Conservation (phyloP, 2,329 filamentous ascomycete genomes). For the Colletotrichum navitas region DNA sequence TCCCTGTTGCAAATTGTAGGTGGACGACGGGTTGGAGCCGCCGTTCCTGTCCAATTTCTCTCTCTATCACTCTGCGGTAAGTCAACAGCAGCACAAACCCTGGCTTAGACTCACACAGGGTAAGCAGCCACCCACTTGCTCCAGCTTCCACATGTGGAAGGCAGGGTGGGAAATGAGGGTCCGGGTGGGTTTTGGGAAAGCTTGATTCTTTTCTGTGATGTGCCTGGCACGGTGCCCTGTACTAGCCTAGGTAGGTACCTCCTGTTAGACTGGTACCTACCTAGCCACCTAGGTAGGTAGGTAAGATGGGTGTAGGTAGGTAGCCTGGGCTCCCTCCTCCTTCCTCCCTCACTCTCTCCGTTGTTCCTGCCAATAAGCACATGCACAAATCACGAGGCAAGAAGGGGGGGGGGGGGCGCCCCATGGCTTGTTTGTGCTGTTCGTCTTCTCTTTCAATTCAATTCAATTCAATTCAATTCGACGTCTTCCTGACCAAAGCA, state of each 20-base stretch:
- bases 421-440: slow-evolving; percentile 5
- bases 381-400: neutral
- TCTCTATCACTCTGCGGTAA: neutral
- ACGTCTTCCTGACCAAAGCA: slow-evolving; percentile 5
- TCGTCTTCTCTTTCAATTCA: neutral
- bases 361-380: neutral
- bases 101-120: slow-evolving; percentile 31
- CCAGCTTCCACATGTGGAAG: slow-evolving; percentile 24
- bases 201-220: slow-evolving; percentile 27
- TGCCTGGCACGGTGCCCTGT: neutral
- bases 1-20: neutral
- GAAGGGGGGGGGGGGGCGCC: slow-evolving; percentile 1
- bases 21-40: neutral
- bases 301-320: too few species aligned
- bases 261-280: too few species aligned
- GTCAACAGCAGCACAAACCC: neutral
- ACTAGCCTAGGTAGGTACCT: too few species aligned
- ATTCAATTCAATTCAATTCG: neutral
- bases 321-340: neutral
- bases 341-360: neutral
- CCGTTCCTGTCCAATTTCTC: neutral
- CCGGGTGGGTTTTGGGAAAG: slow-evolving; percentile 27
- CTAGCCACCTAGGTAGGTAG: too few species aligned
- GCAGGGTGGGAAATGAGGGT: slow-evolving; percentile 28
- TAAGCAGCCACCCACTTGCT: slow-evolving; percentile 35